phyloP scores from a whole-genome alignment of 2,329 filamentous ascomycete genomes.

The Microsporum canis region DNA sequence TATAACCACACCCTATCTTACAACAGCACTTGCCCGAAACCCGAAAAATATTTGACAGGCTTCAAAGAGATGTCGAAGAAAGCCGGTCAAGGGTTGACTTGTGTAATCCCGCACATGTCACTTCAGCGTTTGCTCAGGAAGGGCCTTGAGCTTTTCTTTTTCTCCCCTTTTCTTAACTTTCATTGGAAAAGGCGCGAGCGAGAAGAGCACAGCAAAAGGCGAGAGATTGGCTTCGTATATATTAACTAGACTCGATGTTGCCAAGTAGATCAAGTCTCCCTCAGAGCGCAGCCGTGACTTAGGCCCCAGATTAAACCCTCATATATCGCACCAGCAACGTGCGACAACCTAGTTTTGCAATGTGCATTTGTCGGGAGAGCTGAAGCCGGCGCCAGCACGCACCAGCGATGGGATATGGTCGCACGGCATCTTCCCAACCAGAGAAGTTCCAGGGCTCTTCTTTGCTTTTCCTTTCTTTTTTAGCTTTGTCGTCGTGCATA shows the following conservation, averaged over 20 bases:
- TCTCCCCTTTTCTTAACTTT: background rate
- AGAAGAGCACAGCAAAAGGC: background rate
- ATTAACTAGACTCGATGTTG: background rate
- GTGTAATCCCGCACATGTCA: background rate
- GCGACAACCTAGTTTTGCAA: background rate
- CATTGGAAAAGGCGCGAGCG: background rate
- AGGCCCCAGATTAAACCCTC: background rate
- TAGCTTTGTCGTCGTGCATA: slow-evolving; percentile 3
- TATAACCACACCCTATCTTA: background rate
- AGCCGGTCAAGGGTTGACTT: background rate
- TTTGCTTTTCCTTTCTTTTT: background rate
- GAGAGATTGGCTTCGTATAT: slow-evolving; percentile 1
- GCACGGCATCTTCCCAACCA: background rate
- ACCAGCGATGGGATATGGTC: background rate
- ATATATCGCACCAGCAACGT: background rate
- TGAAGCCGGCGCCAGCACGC: background rate
- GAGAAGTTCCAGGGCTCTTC: background rate
- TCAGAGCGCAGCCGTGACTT: background rate
- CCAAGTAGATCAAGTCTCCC: background rate
- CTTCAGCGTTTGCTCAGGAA: background rate
- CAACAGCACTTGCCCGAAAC: background rate
- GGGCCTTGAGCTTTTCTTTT: background rate
- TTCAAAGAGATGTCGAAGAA: background rate
- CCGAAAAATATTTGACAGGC: background rate
- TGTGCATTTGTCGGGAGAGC: background rate